phyloP scores from a whole-genome alignment of 768 basidiomycete genomes.

The Porphyrellus cyaneotinctus region DNA sequence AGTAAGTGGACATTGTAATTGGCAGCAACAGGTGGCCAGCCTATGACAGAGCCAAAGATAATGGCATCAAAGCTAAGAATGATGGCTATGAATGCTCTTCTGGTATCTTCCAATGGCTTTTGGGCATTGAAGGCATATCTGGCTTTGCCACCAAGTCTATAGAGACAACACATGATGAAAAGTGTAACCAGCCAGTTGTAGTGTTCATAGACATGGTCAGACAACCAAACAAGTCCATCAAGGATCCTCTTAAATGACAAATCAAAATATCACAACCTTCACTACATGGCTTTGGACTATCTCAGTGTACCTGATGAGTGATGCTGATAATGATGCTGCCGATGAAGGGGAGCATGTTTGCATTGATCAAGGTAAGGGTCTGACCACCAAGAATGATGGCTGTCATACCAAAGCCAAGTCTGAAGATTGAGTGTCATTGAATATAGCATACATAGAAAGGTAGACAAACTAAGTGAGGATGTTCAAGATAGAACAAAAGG shows the following conservation, averaged over 20 bases:
- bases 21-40: slow-evolving; percentile 52
- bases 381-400: slow-evolving; percentile 55
- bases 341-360: slow-evolving; percentile 41
- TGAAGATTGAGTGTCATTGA: slow-evolving; percentile 6
- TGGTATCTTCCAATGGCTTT: slow-evolving; percentile 40
- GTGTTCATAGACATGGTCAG: slow-evolving; percentile 48
- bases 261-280: no score
- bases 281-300: no score
- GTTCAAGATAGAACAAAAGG: slow-evolving; percentile 49
- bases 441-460: not conserved
- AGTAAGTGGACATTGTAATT: slow-evolving; percentile 54
- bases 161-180: slow-evolving; percentile 48
- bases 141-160: slow-evolving; percentile 44
- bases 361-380: slow-evolving; percentile 43
- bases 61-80: slow-evolving; percentile 51
- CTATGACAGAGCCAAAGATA: slow-evolving; percentile 45
- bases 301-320: no score
- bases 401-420: slow-evolving; percentile 43
- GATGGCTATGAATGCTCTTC: slow-evolving; percentile 42
- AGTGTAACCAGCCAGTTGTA: slow-evolving; percentile 51
- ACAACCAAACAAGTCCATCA: slow-evolving; percentile 48
- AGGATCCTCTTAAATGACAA: no score
- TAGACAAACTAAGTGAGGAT: slow-evolving; percentile 44
- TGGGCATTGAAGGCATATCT: slow-evolving; percentile 45
- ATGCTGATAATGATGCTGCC: slow-evolving; percentile 46